A percentile compares a stretch with the other conserved stretches of the same genome.
Conservation (phyloP, 164 flowering plant species). For the Echeveria elegans region DNA sequence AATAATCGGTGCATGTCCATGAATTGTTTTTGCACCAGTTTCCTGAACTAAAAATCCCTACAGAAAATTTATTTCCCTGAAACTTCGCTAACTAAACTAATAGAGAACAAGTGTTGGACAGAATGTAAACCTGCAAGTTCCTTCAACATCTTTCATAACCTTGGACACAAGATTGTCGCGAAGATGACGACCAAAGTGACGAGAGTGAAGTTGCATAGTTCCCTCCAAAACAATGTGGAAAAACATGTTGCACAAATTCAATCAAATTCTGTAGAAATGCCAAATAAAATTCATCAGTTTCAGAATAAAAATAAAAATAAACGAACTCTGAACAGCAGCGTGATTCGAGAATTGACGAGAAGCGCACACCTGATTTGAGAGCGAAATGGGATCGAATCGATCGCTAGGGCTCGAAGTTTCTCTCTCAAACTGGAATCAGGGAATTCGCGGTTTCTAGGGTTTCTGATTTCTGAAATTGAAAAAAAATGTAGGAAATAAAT, state of each 20-base stretch:
- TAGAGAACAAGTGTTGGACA: too few relatives aligned
- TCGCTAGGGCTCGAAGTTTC: neutral
- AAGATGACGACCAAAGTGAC: constrained; percentile 82
- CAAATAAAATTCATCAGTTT: neutral
- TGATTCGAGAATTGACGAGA: neutral
- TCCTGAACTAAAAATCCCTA: too few relatives aligned
- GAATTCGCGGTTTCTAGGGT: constrained; percentile 4
- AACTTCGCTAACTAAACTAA: too few relatives aligned
- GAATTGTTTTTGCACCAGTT: too few relatives aligned
- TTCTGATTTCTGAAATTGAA: neutral
- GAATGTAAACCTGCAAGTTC: constrained; percentile 90
- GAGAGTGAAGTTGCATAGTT: constrained; percentile 92
- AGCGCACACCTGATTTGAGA: neutral
- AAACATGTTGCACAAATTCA: constrained; percentile 41
- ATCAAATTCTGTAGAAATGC: neutral
- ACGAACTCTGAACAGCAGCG: neutral
- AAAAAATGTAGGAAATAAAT: neutral
- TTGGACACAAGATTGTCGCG: constrained; percentile 74
- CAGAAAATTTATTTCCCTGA: too few relatives aligned
- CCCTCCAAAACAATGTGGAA: constrained; percentile 88
- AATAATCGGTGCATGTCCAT: too few relatives aligned
- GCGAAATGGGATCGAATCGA: too few relatives aligned
- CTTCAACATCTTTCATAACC: constrained; percentile 96
- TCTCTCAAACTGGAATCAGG: neutral
- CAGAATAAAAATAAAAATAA: too few relatives aligned